These are phyloP conservation scores for Bocquillonia castaneifolia DNA, from an alignment of 441 rosid species.

Conservation along the genomic window DNA sequence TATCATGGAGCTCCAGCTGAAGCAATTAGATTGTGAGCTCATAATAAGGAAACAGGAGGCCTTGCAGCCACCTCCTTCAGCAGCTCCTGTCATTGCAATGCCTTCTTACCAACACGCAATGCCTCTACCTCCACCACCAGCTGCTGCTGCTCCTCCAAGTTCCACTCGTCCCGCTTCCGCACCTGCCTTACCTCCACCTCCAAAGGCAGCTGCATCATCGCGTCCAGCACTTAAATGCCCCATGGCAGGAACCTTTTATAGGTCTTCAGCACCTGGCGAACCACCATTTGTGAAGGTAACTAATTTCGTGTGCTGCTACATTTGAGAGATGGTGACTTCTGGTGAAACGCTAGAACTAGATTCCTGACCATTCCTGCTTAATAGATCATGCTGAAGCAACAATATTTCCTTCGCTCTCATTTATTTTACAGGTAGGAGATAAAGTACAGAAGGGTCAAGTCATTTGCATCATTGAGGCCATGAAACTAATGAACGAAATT, in stretches of 20 bases:
- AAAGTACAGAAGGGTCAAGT: slow-evolving; percentile 95
- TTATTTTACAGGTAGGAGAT: slow-evolving; percentile 72
- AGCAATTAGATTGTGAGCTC: slow-evolving; percentile 77
- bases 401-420: not conserved
- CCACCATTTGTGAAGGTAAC: slow-evolving; percentile 85
- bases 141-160: slow-evolving; percentile 33
- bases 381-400: not conserved
- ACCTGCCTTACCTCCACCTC: slow-evolving; percentile 36
- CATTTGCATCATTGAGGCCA: slow-evolving; percentile 90
- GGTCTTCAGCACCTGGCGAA: slow-evolving; percentile 80
- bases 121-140: slow-evolving; percentile 39
- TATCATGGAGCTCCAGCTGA: slow-evolving; percentile 73
- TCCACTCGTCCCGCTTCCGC: slow-evolving; percentile 31
- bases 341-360: not conserved
- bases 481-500: slow-evolving; percentile 97
- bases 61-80: slow-evolving; percentile 50
- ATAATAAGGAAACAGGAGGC: slow-evolving; percentile 84
- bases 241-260: slow-evolving; percentile 95
- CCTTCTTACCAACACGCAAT: slow-evolving; percentile 39
- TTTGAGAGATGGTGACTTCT: not conserved
- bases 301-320: no score
- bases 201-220: slow-evolving; percentile 45
- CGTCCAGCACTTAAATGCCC: slow-evolving; percentile 76
- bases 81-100: slow-evolving; percentile 40
- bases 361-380: not conserved